Evolutionary conservation across 1,139 yeast species (phyloP).

Genomic region (Candida tunisiensis): DNA sequence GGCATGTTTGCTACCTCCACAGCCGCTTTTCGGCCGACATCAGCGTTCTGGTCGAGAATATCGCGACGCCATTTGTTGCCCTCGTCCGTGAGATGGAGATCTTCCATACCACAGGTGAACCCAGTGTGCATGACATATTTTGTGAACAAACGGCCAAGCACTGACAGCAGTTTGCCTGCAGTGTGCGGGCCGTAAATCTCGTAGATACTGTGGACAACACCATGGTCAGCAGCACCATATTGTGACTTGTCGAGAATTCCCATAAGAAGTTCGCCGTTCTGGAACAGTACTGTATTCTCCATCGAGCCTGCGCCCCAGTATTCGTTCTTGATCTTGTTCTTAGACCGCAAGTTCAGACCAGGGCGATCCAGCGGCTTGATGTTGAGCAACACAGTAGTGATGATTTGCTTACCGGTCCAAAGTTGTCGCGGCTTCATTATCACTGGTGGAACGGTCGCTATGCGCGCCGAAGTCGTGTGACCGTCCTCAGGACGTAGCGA

Average conservation of each 20-base stretch:
- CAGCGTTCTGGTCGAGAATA: slow-evolving; percentile 58
- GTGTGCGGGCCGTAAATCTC: slow-evolving; percentile 86
- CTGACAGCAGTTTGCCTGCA: slow-evolving; percentile 83
- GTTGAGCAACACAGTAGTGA: slow-evolving; percentile 70
- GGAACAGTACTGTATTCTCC: slow-evolving; percentile 77
- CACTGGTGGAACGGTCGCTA: slow-evolving; percentile 81
- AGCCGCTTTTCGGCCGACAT: slow-evolving; percentile 84
- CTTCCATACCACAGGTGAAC: slow-evolving; percentile 99
- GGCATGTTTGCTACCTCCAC: slow-evolving; percentile 84
- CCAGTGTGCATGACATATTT: slow-evolving; percentile 87
- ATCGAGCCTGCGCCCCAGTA: slow-evolving; percentile 81
- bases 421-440: slow-evolving; percentile 69
- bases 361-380: slow-evolving; percentile 79
- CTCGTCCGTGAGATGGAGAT: slow-evolving; percentile 75
- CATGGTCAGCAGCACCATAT: slow-evolving; percentile 95
- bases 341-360: slow-evolving; percentile 70
- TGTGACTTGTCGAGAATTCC: slow-evolving; percentile 97
- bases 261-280: slow-evolving; percentile 70
- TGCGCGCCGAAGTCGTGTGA: slow-evolving; percentile 54
- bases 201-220: slow-evolving; percentile 90
- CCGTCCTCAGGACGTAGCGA: slow-evolving; percentile 97
- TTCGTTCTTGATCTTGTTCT: slow-evolving; percentile 82
- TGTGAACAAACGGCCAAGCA: slow-evolving; percentile 86
- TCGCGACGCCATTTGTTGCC: slow-evolving; percentile 86
- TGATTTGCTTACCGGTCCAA: slow-evolving; percentile 99